Evolutionary conservation across 2,329 filamentous ascomycete species (phyloP).

Genomic region (Ophiostoma sp.): DNA sequence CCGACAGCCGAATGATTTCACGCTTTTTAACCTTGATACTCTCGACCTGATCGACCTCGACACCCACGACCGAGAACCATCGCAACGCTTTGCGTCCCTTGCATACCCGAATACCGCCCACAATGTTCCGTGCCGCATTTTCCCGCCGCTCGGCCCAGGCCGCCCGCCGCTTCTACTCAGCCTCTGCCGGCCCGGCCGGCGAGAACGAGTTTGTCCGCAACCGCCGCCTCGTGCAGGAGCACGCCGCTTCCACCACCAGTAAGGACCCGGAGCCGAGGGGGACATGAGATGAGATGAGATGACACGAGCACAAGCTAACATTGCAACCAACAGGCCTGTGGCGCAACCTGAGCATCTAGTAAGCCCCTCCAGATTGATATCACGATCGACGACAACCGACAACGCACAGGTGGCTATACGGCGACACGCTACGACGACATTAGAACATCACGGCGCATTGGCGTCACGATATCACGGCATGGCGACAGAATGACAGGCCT

Average conservation of each 20-base stretch:
- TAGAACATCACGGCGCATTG: background rate
- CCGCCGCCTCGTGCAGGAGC: slow-evolving; percentile 82
- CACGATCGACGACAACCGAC: background rate
- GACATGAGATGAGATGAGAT: background rate
- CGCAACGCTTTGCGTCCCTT: slow-evolving; percentile 8
- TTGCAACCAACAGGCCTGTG: slow-evolving; percentile 64
- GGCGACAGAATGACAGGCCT: background rate
- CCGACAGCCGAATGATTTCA: slow-evolving; percentile 22
- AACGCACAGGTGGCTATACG: background rate
- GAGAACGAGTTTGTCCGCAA: slow-evolving; percentile 95
- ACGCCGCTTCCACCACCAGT: slow-evolving; percentile 82
- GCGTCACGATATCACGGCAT: background rate
- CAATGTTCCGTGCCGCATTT: slow-evolving; percentile 27
- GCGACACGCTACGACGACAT: background rate
- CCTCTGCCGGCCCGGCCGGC: slow-evolving; percentile 30
- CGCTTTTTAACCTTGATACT: background rate
- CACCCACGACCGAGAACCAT: slow-evolving; percentile 3
- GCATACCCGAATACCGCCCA: background rate
- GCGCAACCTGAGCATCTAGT: slow-evolving; percentile 96
- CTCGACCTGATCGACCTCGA: background rate
- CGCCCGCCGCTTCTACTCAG: slow-evolving; percentile 26
- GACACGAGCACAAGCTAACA: slow-evolving; percentile 33
- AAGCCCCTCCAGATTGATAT: slow-evolving; percentile 40
- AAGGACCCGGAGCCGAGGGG: slow-evolving; percentile 37
- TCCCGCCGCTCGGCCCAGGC: slow-evolving; percentile 25